Percentiles rank a stretch among this genome's conserved stretches.
These are phyloP conservation scores for Aspergillus sergii DNA, from an alignment of 2,329 filamentous ascomycete species.

Conservation along the genomic window DNA sequence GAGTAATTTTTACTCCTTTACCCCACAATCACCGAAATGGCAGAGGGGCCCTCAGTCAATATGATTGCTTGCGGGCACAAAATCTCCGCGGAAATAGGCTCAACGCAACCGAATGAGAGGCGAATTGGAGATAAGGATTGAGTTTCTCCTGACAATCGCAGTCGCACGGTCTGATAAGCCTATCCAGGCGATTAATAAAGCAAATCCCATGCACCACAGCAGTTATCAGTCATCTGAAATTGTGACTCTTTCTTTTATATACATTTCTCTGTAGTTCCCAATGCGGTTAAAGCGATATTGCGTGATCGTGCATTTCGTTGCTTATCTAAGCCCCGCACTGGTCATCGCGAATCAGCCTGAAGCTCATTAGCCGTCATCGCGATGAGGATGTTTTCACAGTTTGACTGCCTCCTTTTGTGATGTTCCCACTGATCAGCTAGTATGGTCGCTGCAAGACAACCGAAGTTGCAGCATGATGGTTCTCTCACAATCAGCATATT, in stretches of 20 bases:
- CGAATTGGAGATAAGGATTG: constrained; percentile 22
- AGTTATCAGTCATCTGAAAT: neutral
- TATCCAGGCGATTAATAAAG: constrained; percentile 18
- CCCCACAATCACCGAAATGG: constrained; percentile 2
- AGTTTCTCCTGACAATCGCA: constrained; percentile 10
- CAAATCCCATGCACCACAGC: constrained; percentile 4
- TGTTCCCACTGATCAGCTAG: neutral
- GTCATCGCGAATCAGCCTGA: neutral
- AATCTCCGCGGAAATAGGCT: constrained; percentile 26
- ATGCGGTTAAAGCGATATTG: constrained; percentile 34
- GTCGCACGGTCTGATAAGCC: constrained; percentile 19
- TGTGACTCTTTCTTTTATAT: constrained; percentile 22
- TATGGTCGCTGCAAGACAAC: neutral
- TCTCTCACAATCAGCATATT: neutral
- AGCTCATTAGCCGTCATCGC: neutral
- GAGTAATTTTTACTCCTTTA: neutral
- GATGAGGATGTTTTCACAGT: neutral
- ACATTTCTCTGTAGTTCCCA: constrained; percentile 24
- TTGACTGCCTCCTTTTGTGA: neutral
- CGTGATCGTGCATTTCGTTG: constrained; percentile 27
- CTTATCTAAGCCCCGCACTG: constrained; percentile 25
- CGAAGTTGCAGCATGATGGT: neutral
- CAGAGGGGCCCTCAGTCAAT: neutral
- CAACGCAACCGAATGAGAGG: constrained; percentile 14
- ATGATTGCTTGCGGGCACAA: constrained; percentile 10